A percentile compares a stretch with the other conserved stretches of the same genome.
These are phyloP conservation scores for Solanum gracilifrons DNA, from an alignment of 257 asterid genomes.

Conservation along the genomic window DNA sequence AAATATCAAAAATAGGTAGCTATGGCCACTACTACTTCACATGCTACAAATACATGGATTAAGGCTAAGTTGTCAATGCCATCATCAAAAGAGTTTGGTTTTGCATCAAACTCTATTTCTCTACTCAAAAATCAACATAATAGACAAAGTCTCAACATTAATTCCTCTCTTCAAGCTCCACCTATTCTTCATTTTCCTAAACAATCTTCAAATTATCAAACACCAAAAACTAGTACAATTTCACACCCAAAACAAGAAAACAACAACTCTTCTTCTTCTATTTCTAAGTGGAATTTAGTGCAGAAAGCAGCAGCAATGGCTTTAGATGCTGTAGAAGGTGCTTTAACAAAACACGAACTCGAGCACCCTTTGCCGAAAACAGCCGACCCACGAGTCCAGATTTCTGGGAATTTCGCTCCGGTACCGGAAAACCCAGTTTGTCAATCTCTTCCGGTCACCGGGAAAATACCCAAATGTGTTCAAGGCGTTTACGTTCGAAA, in stretches of 20 bases:
- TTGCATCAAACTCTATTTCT: constrained; percentile 2
- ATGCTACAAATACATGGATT: constrained; percentile 28
- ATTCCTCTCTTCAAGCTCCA: constrained; percentile 51
- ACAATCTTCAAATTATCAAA: constrained; percentile 19
- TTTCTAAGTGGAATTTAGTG: constrained; percentile 43
- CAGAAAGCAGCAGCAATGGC: constrained; percentile 82
- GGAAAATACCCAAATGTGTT: constrained; percentile 54
- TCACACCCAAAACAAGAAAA: background rate
- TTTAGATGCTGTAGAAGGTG: constrained; percentile 61
- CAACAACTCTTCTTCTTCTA: background rate
- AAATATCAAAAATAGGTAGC: constrained; percentile 21
- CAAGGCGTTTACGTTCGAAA: constrained; percentile 72
- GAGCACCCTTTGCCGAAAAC: constrained; percentile 73
- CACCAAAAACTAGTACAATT: constrained; percentile 8
- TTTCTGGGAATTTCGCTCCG: constrained; percentile 88
- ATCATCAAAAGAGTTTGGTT: constrained; percentile 1
- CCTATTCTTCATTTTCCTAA: constrained; percentile 43
- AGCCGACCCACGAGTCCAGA: constrained; percentile 78
- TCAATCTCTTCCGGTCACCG: constrained; percentile 51
- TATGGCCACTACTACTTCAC: constrained; percentile 35
- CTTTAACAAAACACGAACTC: constrained; percentile 51
- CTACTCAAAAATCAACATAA: constrained; percentile 5
- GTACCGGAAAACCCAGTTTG: constrained; percentile 72
- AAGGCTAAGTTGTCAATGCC: constrained; percentile 18
- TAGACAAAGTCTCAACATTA: background rate